Conservation (phyloP, 2,329 filamentous ascomycete genomes). For the Biscogniauxia marginata region DNA sequence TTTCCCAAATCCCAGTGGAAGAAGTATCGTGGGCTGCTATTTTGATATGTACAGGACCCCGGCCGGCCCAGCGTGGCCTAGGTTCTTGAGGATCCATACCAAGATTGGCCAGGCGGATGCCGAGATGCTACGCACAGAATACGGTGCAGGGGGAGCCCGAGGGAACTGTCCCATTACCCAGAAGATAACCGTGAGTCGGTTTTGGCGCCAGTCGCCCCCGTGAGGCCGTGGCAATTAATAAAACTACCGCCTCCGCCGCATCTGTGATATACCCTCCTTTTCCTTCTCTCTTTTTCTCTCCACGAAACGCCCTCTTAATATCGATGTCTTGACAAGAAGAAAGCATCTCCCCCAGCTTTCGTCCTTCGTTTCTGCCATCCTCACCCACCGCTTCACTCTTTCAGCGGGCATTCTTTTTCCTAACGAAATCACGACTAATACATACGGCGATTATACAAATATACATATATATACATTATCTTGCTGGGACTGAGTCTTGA, state of each 20-base stretch:
- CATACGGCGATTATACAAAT: constrained; percentile 22
- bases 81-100: not conserved
- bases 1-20: too few species aligned
- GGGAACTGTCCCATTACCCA: not conserved
- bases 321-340: constrained; percentile 52
- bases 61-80: not conserved
- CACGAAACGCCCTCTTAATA: constrained; percentile 47
- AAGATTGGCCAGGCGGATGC: not conserved
- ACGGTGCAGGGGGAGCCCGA: not conserved
- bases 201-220: constrained; percentile 27
- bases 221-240: constrained; percentile 37
- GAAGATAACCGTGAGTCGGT: constrained; percentile 23
- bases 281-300: constrained; percentile 38
- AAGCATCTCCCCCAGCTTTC: constrained; percentile 47
- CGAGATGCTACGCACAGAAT: not conserved
- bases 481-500: constrained; percentile 31
- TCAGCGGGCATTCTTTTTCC: constrained; percentile 77
- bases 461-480: constrained; percentile 2
- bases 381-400: constrained; percentile 76
- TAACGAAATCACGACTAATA: constrained; percentile 31
- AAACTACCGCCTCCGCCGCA: constrained; percentile 39
- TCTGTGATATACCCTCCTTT: constrained; percentile 31
- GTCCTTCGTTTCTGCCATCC: constrained; percentile 47
- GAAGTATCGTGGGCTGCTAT: not conserved
- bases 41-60: not conserved